Base-by-base conservation (phyloP, 768 basidiomycete species). In the Grammothele lineata region DNA sequence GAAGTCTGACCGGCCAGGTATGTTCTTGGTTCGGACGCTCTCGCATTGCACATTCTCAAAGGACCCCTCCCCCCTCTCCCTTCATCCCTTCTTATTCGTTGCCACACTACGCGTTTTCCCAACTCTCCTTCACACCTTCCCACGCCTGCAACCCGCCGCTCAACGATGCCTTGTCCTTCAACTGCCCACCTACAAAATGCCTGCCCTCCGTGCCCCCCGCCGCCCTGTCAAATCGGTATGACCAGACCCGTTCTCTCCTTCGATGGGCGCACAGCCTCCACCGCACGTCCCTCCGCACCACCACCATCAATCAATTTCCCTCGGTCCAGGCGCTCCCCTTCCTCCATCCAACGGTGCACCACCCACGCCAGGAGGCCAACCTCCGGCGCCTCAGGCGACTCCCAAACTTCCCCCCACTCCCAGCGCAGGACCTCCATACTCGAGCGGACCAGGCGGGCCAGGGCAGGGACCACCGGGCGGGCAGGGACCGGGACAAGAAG, bases 1-100 rank as follows among this genome's bases (percentile, higher is more conserved):
- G 61, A 74, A 75, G 57, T 56, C 64, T 45, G 70, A 73, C 37
- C 70, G 71, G 52, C 63, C 63, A 66, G 72, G 70, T 73, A 64
- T 60, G 66, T 61, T 40, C 42, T 59, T 23, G 27, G n/a, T 59
- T 57, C 59, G 50, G 47, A n/a, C n/a, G 12, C 39, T 33, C 38
- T 21, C 37, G 33, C 33, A 35, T 48, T 40, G 42, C 51, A 44
- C 42, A 40, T 48, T 53, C 51, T 53, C 46, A 47, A 47, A 37
- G 24, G 9, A 17, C 26, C 22, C 40, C 26, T 15, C 7, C 23
- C 30, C 32, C 50, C 25, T 47, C 51, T 38, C 55, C 57, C 44
- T 51, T 52, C 62, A 51, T 45, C 60, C 56, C 32, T 43, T 59
- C 48, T 68, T 68, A 53, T 66, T n/a, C 8, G 9, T 19, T 14